These are phyloP conservation scores for Epichloe sibirici DNA, from an alignment of 2,329 filamentous ascomycete genomes.

Conservation along the genomic window DNA sequence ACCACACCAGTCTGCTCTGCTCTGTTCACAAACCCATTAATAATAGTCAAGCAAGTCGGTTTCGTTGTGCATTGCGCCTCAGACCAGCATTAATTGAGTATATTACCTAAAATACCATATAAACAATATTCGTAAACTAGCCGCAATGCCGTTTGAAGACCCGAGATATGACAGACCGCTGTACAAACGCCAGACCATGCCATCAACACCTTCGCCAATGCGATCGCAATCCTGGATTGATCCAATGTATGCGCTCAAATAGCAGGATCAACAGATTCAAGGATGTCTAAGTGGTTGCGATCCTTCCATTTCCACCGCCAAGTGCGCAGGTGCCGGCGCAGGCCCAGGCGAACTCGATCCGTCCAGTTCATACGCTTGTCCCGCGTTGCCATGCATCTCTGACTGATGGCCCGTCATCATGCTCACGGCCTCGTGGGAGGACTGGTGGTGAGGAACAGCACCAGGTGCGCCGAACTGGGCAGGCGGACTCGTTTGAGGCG, in stretches of 20 bases:
- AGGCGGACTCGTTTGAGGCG: background rate
- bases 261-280: background rate
- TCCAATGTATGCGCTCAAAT: background rate
- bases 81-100: too few relatives aligned
- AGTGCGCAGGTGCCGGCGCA: background rate
- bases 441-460: background rate
- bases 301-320: slow-evolving; percentile 8
- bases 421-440: background rate
- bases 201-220: background rate
- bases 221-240: background rate
- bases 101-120: too few relatives aligned
- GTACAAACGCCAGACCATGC: background rate
- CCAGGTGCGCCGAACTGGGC: background rate
- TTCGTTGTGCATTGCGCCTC: too few relatives aligned
- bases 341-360: slow-evolving; percentile 1
- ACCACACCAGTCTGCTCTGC: background rate
- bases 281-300: slow-evolving; percentile 1
- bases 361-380: slow-evolving; percentile 10
- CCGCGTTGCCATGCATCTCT: background rate
- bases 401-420: background rate
- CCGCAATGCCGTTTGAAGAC: too few relatives aligned
- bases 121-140: too few relatives aligned
- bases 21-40: background rate
- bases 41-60: too few relatives aligned
- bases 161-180: too few relatives aligned